These are phyloP conservation scores for Neurospora sp. DNA, from an alignment of 495 filamentous ascomycete species.

Conservation along the genomic window DNA sequence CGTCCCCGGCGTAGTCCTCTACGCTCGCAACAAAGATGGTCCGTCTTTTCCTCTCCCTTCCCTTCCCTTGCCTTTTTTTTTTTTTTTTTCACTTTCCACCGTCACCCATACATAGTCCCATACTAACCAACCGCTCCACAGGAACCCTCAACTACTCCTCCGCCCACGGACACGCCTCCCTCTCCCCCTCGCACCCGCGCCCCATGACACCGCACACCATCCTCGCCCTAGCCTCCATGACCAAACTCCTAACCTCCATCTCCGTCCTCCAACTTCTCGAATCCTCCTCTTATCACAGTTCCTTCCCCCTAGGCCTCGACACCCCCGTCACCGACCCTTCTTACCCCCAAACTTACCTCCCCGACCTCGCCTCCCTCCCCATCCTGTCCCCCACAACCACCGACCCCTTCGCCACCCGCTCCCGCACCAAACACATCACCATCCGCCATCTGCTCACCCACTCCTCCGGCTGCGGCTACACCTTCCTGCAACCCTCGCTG, in stretches of 20 bases:
- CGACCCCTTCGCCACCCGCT: not conserved
- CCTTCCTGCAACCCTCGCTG: slow-evolving; percentile 17
- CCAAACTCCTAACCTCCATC: slow-evolving; percentile 28
- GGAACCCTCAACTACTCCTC: slow-evolving; percentile 20
- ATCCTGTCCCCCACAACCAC: not conserved
- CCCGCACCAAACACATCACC: slow-evolving; percentile 19
- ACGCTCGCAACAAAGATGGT: slow-evolving; percentile 20
- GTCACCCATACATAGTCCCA: not conserved
- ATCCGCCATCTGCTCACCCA: slow-evolving; percentile 29
- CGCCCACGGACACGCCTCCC: slow-evolving; percentile 9
- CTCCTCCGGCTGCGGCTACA: slow-evolving; percentile 22
- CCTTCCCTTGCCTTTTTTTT: not conserved
- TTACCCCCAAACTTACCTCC: slow-evolving; percentile 6
- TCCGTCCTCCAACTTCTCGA: slow-evolving; percentile 28
- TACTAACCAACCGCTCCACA: not conserved
- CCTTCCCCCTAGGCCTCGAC: slow-evolving; percentile 14
- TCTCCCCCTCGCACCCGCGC: not conserved
- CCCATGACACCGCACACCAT: slow-evolving; percentile 15
- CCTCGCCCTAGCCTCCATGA: slow-evolving; percentile 24
- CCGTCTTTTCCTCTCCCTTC: not conserved
- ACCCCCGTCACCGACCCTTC: slow-evolving; percentile 24
- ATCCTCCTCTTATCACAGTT: not conserved
- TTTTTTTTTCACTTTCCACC: not conserved
- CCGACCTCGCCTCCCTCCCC: slow-evolving; percentile 19
- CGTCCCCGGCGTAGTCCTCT: slow-evolving; percentile 16